Evolutionary conservation across 2,329 filamentous ascomycete species (phyloP).

Genomic region (Diaporthe caulivora): DNA sequence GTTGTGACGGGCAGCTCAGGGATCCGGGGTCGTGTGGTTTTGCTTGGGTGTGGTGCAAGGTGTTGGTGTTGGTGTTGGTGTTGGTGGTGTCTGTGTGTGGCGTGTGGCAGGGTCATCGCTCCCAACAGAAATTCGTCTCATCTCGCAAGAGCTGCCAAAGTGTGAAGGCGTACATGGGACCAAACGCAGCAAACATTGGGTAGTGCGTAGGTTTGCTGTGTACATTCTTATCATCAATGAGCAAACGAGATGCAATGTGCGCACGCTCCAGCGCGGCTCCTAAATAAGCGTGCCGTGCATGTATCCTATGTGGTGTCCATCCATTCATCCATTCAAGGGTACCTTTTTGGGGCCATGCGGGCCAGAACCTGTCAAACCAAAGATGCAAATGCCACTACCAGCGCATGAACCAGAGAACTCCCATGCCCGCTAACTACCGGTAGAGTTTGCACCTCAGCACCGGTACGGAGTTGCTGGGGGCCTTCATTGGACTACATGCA

Average conservation of each 20-base stretch:
- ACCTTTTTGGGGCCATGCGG: background rate
- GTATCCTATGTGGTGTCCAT: background rate
- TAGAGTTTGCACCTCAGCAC: background rate
- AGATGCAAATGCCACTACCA: constrained; percentile 9
- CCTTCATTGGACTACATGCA: background rate
- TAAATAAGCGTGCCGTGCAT: constrained; percentile 10
- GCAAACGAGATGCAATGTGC: background rate
- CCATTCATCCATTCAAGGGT: background rate
- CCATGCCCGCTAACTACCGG: constrained; percentile 16
- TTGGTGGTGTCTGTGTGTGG: background rate
- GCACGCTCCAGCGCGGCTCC: background rate
- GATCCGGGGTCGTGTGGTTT: background rate
- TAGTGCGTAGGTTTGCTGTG: background rate
- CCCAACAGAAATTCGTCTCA: constrained; percentile 30
- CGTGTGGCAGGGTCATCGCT: background rate
- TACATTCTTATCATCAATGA: too few relatives aligned
- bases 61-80: background rate
- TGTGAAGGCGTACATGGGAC: background rate
- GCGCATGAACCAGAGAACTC: constrained; percentile 11
- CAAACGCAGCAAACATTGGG: background rate
- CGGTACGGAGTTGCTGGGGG: background rate
- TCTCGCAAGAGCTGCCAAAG: constrained; percentile 18
- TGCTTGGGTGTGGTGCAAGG: background rate
- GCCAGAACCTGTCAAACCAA: constrained; percentile 21
- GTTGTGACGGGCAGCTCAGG: background rate